Base-by-base conservation (phyloP, 2,329 filamentous ascomycete species). In the Emergomyces orientalis region DNA sequence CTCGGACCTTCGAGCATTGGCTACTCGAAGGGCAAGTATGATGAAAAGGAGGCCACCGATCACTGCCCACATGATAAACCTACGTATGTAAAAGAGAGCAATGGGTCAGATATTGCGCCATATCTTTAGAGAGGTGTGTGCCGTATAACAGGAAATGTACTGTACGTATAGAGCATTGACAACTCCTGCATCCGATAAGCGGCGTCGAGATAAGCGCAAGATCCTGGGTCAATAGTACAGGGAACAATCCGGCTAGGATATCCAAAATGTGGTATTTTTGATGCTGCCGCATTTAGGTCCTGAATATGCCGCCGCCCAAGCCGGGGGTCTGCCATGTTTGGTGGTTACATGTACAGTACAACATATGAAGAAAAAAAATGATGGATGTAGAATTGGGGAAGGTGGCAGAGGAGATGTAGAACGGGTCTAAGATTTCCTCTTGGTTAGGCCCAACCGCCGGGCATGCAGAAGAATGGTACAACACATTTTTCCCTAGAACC, bases 151-250 rank as follows among this genome's bases (percentile, higher is more conserved):
- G 6, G 37, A 13, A 2, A 51, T 54, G 22, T 39, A 30, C 47
- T 9, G 34, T n/a, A n/a, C n/a, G 55, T 63, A 70, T 85, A 85
- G 2, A 81, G 72, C 78, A 85, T 83, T 2, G 79, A 79, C 2
- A 79, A n/a, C n/a, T n/a, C n/a, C n/a, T n/a, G n/a, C n/a, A n/a
- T n/a, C n/a, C n/a, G n/a, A n/a, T n/a, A n/a, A 14, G 84, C 81
- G 3, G 75, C 75, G 67, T 84, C 81, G 34, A 85, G 76, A 69
- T 87, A 87, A 43, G 73, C 78, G 69, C 84, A 87, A 5, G 81
- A 82, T 1, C 83, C 84, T 0, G 75, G 68, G 70, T 86, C 84
- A 64, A 79, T 85, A 30, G 77, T 81, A 70, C 84, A 87, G 30
- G 84, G 84, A 0, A 85, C 59, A 1, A 79, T 75, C 25, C 83